Evolutionary conservation across 73 alveolate species (phyloP).

Genomic region (Paraurostyla sp.): DNA sequence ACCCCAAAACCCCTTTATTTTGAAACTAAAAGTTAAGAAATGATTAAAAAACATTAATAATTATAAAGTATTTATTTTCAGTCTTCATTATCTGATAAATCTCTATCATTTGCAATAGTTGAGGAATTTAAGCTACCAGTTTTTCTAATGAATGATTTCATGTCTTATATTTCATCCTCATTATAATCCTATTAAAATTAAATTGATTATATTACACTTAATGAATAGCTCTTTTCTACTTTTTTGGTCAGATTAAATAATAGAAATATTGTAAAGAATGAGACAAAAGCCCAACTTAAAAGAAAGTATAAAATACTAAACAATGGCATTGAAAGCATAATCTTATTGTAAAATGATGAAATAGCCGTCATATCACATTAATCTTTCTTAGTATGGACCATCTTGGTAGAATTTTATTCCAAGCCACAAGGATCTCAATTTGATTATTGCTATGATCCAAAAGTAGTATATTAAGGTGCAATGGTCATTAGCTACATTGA

Average conservation of each 20-base stretch:
- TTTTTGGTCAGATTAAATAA: background rate
- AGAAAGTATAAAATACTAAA: slow-evolving; percentile 25
- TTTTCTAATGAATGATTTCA: slow-evolving; percentile 4
- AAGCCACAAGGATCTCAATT: slow-evolving; percentile 19
- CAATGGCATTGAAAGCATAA: slow-evolving; percentile 52
- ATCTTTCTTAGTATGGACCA: background rate
- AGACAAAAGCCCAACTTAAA: slow-evolving; percentile 44
- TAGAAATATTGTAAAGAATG: background rate
- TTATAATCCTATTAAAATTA: background rate
- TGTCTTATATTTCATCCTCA: slow-evolving; percentile 28
- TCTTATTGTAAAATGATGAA: slow-evolving; percentile 56
- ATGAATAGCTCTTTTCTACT: background rate
- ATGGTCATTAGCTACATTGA: slow-evolving; percentile 76
- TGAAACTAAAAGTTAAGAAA: too few relatives aligned
- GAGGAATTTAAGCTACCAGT: background rate
- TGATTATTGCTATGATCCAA: slow-evolving; percentile 69
- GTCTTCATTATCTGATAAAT: background rate
- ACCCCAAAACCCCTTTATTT: too few relatives aligned
- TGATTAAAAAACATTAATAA: too few relatives aligned
- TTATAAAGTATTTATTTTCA: too few relatives aligned
- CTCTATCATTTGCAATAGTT: background rate
- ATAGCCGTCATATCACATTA: slow-evolving; percentile 66
- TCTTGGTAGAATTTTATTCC: background rate
- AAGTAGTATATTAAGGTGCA: slow-evolving; percentile 84
- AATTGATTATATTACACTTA: background rate